A percentile compares a stretch with the other conserved stretches of the same genome.
phyloP scores from a whole-genome alignment of 2,329 filamentous ascomycete genomes.

The Sphaceloma murrayae region DNA sequence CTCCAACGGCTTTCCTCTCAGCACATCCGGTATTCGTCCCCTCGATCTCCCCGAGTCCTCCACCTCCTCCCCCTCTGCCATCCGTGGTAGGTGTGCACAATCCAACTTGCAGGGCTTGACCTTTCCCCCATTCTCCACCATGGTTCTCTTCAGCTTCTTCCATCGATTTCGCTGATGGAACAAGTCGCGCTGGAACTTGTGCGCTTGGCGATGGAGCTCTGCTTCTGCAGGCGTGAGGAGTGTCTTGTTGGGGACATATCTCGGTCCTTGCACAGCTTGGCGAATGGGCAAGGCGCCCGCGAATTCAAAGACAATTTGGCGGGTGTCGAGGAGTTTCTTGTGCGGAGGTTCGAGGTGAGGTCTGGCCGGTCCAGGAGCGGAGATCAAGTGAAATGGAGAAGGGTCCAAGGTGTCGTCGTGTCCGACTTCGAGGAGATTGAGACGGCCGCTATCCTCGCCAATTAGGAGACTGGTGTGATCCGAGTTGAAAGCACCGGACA shows the following conservation, averaged over 20 bases:
- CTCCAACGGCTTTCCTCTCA: not conserved
- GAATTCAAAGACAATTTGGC: constrained; percentile 30
- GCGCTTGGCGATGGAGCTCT: not conserved
- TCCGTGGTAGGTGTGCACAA: constrained; percentile 26
- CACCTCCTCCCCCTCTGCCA: constrained; percentile 27
- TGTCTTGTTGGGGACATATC: constrained; percentile 26
- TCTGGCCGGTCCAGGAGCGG: constrained; percentile 4
- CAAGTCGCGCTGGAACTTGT: constrained; percentile 4
- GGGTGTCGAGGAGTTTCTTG: constrained; percentile 25
- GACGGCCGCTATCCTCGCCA: constrained; percentile 47
- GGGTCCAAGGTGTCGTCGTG: constrained; percentile 27
- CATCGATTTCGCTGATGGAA: constrained; percentile 13
- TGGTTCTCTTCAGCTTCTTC: constrained; percentile 5
- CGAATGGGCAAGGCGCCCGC: constrained; percentile 36
- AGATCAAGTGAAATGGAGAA: constrained; percentile 25
- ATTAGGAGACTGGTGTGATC: constrained; percentile 48
- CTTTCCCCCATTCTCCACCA: not conserved
- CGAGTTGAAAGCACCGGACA: constrained; percentile 48
- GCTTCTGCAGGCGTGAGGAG: constrained; percentile 2
- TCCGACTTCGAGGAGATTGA: constrained; percentile 43
- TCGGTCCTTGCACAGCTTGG: constrained; percentile 38
- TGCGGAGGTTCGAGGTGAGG: constrained; percentile 17
- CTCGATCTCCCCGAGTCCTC: constrained; percentile 33
- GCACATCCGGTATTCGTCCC: constrained; percentile 35
- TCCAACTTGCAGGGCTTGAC: constrained; percentile 24